Evolutionary conservation across 108 stramenopile species (phyloP).

Genomic region (Chaetoceros muelleri): DNA sequence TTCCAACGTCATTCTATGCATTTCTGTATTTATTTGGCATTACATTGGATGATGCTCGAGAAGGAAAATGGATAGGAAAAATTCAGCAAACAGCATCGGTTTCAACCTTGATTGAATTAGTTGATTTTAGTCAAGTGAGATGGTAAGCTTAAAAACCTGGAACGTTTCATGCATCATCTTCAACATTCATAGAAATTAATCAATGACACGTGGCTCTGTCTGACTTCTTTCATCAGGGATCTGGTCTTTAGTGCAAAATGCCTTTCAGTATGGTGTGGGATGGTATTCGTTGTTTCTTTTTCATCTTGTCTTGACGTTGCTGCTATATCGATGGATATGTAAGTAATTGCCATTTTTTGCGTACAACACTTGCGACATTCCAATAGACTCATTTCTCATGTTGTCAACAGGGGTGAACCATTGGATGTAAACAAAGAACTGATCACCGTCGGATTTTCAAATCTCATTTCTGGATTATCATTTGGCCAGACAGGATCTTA

Average conservation of each 20-base stretch:
- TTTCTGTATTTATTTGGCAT: conserved; percentile 26
- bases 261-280: conserved; percentile 81
- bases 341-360: too few relatives aligned
- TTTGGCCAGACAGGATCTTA: conserved; percentile 91
- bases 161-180: too few relatives aligned
- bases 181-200: too few relatives aligned
- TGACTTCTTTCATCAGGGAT: too few relatives aligned
- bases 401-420: conserved; percentile 74
- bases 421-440: conserved; percentile 90
- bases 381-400: neutral
- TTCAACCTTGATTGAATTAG: conserved; percentile 46
- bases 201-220: too few relatives aligned
- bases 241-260: conserved; percentile 30
- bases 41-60: conserved; percentile 52
- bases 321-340: conserved; percentile 64
- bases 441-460: conserved; percentile 87
- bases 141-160: too few relatives aligned
- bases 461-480: conserved; percentile 69
- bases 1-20: too few relatives aligned
- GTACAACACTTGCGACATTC: neutral
- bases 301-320: conserved; percentile 93
- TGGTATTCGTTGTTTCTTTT: conserved; percentile 98
- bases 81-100: conserved; percentile 61
- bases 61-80: conserved; percentile 72
- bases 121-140: conserved; percentile 55